Evolutionary conservation across 495 filamentous ascomycete genomes (phyloP).

Genomic region (Lichenothelia convexa): DNA sequence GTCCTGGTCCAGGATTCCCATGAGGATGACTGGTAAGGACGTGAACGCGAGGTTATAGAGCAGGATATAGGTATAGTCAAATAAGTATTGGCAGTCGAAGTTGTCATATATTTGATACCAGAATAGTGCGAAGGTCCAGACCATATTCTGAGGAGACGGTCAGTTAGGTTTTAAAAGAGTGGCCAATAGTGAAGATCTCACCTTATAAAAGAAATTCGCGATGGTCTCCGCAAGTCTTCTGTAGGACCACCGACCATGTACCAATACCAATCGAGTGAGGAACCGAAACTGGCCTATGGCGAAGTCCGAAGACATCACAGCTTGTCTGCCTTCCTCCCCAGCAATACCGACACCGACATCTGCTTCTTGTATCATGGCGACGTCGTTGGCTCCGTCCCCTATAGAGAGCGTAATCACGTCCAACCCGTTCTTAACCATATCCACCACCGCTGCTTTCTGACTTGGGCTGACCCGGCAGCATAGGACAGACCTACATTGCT

Average conservation of each 20-base stretch:
- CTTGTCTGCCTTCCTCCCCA: conserved; percentile 89
- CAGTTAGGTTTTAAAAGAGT: not conserved
- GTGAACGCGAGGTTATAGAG: conserved; percentile 95
- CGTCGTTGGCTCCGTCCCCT: conserved; percentile 96
- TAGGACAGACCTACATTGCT: conserved; percentile 90
- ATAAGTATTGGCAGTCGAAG: conserved; percentile 89
- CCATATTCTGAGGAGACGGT: conserved; percentile 51
- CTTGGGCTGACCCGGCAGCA: conserved; percentile 95
- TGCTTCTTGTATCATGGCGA: conserved; percentile 99
- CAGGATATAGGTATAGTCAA: conserved; percentile 94
- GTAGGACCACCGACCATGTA: conserved; percentile 96
- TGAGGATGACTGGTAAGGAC: conserved; percentile 83
- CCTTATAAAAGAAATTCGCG: conserved; percentile 99
- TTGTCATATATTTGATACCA: conserved; percentile 95
- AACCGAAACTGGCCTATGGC: conserved; percentile 97
- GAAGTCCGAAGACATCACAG: conserved; percentile 97
- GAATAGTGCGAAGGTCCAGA: conserved; percentile 94
- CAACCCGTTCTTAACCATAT: conserved; percentile 82
- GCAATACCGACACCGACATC: conserved; percentile 97
- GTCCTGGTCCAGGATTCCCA: conserved; percentile 96
- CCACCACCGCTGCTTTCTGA: conserved; percentile 94
- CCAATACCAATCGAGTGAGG: conserved; percentile 74
- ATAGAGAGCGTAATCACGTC: conserved; percentile 96
- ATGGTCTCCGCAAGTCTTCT: conserved; percentile 81
- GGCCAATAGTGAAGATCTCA: conserved; percentile 13